A percentile compares a stretch with the other conserved stretches of the same genome.
Conservation (phyloP, 2,329 filamentous ascomycete species). For the Arthrobotrys pseudoclavata region DNA sequence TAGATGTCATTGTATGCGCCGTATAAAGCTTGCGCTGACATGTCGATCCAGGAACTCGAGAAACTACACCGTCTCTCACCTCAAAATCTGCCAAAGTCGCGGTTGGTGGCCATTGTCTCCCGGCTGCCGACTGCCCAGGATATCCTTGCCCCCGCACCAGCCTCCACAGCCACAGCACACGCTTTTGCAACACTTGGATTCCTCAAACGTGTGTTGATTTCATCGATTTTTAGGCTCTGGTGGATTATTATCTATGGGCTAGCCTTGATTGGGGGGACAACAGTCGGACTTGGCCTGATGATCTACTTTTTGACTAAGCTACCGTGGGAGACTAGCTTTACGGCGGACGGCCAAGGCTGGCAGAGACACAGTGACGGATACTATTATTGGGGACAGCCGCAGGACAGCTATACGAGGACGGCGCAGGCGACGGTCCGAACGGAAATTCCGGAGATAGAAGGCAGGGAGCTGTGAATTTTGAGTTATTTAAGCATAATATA, state of each 20-base stretch:
- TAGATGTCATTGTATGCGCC: neutral
- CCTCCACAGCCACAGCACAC: conserved; percentile 47
- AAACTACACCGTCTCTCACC: conserved; percentile 52
- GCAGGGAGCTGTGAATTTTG: conserved; percentile 29
- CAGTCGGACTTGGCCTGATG: conserved; percentile 28
- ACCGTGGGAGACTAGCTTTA: conserved; percentile 43
- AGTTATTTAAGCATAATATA: too few relatives aligned
- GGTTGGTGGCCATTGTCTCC: conserved; percentile 34
- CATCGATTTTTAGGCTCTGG: conserved; percentile 27
- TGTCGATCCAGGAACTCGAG: conserved; percentile 42
- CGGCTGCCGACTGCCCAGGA: conserved; percentile 46
- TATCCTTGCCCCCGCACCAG: conserved; percentile 47
- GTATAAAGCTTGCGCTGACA: neutral
- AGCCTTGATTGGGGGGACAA: conserved; percentile 38
- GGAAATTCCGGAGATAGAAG: conserved; percentile 41
- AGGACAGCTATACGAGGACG: conserved; percentile 38
- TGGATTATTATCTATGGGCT: conserved; percentile 46
- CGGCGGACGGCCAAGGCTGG: conserved; percentile 31
- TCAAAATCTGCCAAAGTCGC: conserved; percentile 36
- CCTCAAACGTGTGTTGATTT: conserved; percentile 29
- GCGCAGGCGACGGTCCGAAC: conserved; percentile 42
- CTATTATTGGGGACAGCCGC: conserved; percentile 49
- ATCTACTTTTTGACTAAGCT: conserved; percentile 38
- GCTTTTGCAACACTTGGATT: conserved; percentile 49
- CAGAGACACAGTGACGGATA: conserved; percentile 45